These are phyloP conservation scores for Pythium scleroteichum DNA, from an alignment of 352 stramenopile genomes.

Conservation along the genomic window DNA sequence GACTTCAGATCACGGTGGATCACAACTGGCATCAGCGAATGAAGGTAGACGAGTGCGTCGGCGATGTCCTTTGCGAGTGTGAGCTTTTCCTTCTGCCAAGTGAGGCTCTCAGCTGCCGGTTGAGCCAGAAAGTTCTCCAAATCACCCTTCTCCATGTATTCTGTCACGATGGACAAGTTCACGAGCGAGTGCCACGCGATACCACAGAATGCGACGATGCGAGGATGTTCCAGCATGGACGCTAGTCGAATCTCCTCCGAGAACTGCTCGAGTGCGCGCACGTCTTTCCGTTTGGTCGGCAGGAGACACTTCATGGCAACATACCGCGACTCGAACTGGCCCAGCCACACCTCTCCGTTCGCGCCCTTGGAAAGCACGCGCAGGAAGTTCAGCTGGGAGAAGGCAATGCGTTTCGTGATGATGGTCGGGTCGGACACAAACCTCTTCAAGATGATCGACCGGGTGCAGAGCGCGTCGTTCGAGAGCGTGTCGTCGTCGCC, in stretches of 20 bases:
- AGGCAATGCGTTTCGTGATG: constrained; percentile 76
- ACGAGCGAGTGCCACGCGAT: constrained; percentile 77
- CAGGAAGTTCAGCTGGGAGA: constrained; percentile 72
- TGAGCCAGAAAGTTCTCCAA: constrained; percentile 52
- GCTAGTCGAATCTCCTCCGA: constrained; percentile 82
- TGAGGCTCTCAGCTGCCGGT: constrained; percentile 40
- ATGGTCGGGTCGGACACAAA: constrained; percentile 73
- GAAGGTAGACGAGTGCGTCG: constrained; percentile 70
- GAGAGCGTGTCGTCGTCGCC: constrained; percentile 51
- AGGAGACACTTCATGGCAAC: constrained; percentile 81
- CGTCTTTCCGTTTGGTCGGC: constrained; percentile 60
- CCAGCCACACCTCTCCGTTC: constrained; percentile 82
- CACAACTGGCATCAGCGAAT: constrained; percentile 62
- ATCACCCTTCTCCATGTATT: constrained; percentile 81
- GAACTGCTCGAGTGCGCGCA: constrained; percentile 71
- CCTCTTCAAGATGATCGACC: constrained; percentile 48
- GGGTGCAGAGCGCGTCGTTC: constrained; percentile 65
- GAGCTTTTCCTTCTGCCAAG: constrained; percentile 63
- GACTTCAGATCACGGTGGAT: constrained; percentile 79
- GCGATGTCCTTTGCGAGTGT: constrained; percentile 61
- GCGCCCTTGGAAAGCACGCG: constrained; percentile 71
- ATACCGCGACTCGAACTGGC: constrained; percentile 69
- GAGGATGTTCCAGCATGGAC: constrained; percentile 70
- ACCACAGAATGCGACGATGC: constrained; percentile 82
- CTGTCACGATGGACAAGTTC: constrained; percentile 75